phyloP scores from a whole-genome alignment of 2,329 filamentous ascomycete species.

The Raffaelea ambrosiae region DNA sequence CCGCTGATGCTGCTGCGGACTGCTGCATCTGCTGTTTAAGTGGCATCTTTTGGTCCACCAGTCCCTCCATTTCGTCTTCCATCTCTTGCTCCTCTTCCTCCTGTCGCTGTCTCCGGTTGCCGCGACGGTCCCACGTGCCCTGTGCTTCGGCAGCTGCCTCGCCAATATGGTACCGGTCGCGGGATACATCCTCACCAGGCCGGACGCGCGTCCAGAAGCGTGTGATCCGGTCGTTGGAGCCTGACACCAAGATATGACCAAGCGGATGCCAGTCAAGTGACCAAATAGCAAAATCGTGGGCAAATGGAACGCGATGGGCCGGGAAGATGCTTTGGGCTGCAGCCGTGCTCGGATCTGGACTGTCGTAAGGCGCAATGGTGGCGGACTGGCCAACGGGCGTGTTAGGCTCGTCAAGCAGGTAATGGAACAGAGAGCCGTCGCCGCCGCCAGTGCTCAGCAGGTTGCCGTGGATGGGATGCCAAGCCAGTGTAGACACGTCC shows the following conservation, averaged over 20 bases:
- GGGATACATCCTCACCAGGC: constrained; percentile 74
- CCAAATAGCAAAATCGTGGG: constrained; percentile 95
- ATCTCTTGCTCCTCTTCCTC: constrained; percentile 92
- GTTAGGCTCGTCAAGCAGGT: constrained; percentile 92
- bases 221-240: constrained; percentile 93
- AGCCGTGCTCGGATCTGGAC: constrained; percentile 66
- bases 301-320: constrained; percentile 76
- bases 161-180: constrained; percentile 92
- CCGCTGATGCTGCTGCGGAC: constrained; percentile 1
- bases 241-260: constrained; percentile 89
- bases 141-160: constrained; percentile 88
- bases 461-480: constrained; percentile 88
- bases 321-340: constrained; percentile 88
- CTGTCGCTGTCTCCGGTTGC: constrained; percentile 67
- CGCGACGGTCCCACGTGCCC: constrained; percentile 84
- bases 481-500: constrained; percentile 83
- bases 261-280: constrained; percentile 96
- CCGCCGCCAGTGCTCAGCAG: constrained; percentile 84
- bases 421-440: constrained; percentile 85
- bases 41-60: constrained; percentile 84
- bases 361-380: constrained; percentile 77
- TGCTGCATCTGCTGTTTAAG: constrained; percentile 32
- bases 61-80: constrained; percentile 85
- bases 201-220: constrained; percentile 91
- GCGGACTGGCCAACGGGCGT: constrained; percentile 61